Evolutionary conservation across 306 rosid genomes (phyloP), one percentile per base, ranked within the genome.

Genomic region (Prunus mongolica): DNA sequence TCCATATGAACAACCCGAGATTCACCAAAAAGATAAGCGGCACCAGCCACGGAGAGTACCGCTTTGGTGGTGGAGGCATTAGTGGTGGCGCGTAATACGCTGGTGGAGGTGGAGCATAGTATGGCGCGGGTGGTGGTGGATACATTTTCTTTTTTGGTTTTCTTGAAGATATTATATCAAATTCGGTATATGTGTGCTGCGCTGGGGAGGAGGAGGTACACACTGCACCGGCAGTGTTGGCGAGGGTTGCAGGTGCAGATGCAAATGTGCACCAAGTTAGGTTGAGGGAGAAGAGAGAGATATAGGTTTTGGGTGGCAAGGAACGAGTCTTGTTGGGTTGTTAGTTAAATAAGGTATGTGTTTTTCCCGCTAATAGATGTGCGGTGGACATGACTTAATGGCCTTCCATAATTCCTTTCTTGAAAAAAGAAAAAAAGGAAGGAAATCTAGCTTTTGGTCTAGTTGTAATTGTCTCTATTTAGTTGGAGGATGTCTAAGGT

Each of bases 31-130:
- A 84, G 2, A 89, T 81, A 58, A 92, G 87, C 1, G 98, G 99
- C 25, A 89, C 85, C 11, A 92, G 74, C 97, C 97, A 92, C 10
- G 97, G 69, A 52, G 81, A 71, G 97, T 94, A 87, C 25, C 72
- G 81, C 44, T 45, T 45, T 2, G 93, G 75, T 2, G 51, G 79
- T 2, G 57, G 57, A 5, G 32, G 32, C 69, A 60, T 58, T 3
- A 68, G 58, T 28, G 57, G 68, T 1, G 93, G 93, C 1, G 82
- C 67, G 6, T 69, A 78, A 76, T 58, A 88, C 52, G n/a, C 38
- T 0, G 91, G 90, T 0, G 89, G 84, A 0, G 90, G 91, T 3
- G 86, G 78, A 19, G 72, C 3, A 58, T 73, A 73, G 50, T 57
- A 57, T 7, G 54, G 67, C 22, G 25, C 19, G 12, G 67, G 67